phyloP scores from a whole-genome alignment of 2,329 filamentous ascomycete genomes.

The Colletotrichum eremochloae region DNA sequence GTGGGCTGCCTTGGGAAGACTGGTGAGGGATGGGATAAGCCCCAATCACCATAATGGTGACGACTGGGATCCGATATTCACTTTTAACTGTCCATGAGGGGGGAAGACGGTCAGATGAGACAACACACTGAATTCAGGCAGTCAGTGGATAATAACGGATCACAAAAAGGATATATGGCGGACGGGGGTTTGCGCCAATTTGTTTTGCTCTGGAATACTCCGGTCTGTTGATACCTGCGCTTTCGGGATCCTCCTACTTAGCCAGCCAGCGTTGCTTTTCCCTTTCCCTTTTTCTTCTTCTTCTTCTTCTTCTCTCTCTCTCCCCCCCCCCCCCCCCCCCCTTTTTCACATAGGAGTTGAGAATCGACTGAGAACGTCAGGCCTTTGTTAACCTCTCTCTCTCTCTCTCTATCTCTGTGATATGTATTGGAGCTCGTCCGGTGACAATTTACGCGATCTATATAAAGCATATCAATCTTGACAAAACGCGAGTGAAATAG shows the following conservation, averaged over 20 bases:
- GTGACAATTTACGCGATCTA: too few species aligned
- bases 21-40: not conserved
- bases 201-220: conserved; percentile 6
- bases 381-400: not conserved
- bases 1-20: not conserved
- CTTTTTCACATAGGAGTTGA: not conserved
- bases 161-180: conserved; percentile 1
- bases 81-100: not conserved
- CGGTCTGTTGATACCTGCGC: not conserved
- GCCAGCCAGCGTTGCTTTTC: not conserved
- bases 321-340: too few species aligned
- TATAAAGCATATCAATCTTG: not conserved
- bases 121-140: not conserved
- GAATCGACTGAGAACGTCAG: not conserved
- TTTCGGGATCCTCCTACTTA: not conserved
- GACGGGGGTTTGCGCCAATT: not conserved
- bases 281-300: not conserved
- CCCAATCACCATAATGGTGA: not conserved
- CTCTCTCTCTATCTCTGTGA: not conserved
- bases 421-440: not conserved
- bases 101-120: not conserved
- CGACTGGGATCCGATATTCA: not conserved
- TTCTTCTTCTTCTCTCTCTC: too few species aligned
- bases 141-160: not conserved
- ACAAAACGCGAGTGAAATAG: not conserved